These are phyloP conservation scores for Puccinia polysora DNA, from an alignment of 1,284 basidiomycete genomes.

Conservation along the genomic window DNA sequence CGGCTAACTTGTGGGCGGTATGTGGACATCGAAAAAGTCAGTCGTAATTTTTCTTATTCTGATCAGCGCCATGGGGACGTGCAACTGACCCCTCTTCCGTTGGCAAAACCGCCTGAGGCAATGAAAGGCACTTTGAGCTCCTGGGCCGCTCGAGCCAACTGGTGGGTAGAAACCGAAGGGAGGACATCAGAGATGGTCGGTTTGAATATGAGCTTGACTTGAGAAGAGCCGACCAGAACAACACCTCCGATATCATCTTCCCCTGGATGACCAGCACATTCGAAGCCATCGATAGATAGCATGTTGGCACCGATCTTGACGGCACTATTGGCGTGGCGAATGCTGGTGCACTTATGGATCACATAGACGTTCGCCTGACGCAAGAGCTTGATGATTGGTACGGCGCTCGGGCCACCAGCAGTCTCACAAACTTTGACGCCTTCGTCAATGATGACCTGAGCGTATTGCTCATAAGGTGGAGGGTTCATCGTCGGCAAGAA, in stretches of 20 bases:
- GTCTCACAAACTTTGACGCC: conserved; percentile 69
- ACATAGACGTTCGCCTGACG: conserved; percentile 54
- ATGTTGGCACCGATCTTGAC: conserved; percentile 69
- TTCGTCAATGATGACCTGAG: conserved; percentile 53
- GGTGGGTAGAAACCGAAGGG: neutral
- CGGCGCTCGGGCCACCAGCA: conserved; percentile 61
- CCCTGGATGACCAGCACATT: conserved; percentile 86
- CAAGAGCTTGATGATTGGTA: conserved; percentile 25
- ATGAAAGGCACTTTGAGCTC: conserved; percentile 80
- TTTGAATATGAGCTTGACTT: neutral
- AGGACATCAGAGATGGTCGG: neutral
- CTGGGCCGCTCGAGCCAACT: conserved; percentile 70
- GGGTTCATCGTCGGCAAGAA: conserved; percentile 82
- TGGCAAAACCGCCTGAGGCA: conserved; percentile 63
- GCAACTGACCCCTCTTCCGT: conserved; percentile 35
- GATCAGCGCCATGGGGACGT: no score
- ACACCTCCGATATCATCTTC: conserved; percentile 89
- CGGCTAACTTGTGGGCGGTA: conserved; percentile 65
- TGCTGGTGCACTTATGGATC: conserved; percentile 83
- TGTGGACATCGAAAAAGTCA: no score
- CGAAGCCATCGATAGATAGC: conserved; percentile 70
- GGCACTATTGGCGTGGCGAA: conserved; percentile 27
- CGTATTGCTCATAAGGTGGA: conserved; percentile 69
- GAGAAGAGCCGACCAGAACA: conserved; percentile 63
- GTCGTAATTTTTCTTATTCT: no score